These are phyloP conservation scores for Yamadazyma diddensiae DNA, from an alignment of 1,139 yeast species.

Conservation along the genomic window DNA sequence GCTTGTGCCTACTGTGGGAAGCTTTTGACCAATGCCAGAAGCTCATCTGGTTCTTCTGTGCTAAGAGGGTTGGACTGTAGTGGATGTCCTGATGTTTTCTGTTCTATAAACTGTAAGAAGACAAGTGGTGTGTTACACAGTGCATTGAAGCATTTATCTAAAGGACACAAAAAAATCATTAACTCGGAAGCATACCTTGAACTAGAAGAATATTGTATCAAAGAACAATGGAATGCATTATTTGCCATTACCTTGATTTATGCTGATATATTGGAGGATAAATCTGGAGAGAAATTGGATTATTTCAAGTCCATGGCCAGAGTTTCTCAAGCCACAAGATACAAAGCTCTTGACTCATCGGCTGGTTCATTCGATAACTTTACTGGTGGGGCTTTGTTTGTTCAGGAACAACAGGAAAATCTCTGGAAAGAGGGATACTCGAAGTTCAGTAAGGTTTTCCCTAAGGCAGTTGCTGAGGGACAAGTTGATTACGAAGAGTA, in stretches of 20 bases:
- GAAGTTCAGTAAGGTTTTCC: conserved; percentile 51
- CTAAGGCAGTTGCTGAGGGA: conserved; percentile 23
- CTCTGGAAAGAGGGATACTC: conserved; percentile 60
- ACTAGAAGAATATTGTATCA: conserved; percentile 60
- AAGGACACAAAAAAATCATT: conserved; percentile 29
- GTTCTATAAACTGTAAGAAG: conserved; percentile 61
- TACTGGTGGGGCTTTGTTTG: conserved; percentile 50
- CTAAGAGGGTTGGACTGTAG: conserved; percentile 64
- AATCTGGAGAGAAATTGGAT: conserved; percentile 33
- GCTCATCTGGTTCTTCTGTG: conserved; percentile 26
- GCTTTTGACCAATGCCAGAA: conserved; percentile 38
- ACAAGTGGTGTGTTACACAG: conserved; percentile 52
- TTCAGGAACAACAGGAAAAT: conserved; percentile 55
- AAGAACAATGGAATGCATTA: conserved; percentile 67
- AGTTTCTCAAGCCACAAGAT: conserved; percentile 65
- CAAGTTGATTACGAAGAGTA: conserved; percentile 52
- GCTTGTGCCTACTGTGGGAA: conserved; percentile 83
- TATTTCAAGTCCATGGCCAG: conserved; percentile 66
- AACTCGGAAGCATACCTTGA: conserved; percentile 49
- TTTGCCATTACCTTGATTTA: conserved; percentile 61
- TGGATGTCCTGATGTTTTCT: conserved; percentile 70
- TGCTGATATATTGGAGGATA: conserved; percentile 48
- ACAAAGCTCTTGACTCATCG: conserved; percentile 56
- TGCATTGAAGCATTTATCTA: conserved; percentile 54
- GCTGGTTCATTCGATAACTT: conserved; percentile 54